Evolutionary conservation across 2,329 filamentous ascomycete genomes (phyloP).

Genomic region (Phialemonium atrogriseum): DNA sequence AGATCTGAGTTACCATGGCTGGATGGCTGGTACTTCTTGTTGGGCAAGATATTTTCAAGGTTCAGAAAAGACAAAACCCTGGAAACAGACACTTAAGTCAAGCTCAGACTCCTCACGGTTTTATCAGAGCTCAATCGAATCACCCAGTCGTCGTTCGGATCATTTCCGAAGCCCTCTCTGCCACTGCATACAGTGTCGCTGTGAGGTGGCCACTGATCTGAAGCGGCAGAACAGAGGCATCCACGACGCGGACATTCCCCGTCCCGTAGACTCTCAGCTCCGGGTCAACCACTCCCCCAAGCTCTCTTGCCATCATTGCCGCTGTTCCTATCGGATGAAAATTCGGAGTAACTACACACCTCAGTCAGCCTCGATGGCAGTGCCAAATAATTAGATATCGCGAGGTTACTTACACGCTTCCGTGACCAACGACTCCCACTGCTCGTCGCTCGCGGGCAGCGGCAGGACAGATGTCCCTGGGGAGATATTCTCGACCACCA

Average conservation of each 20-base stretch:
- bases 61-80: no score
- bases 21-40: no score
- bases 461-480: no score
- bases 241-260: constrained; percentile 30
- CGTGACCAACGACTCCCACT: neutral
- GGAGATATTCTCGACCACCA: no score
- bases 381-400: neutral
- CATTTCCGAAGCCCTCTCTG: constrained; percentile 25
- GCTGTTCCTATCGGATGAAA: constrained; percentile 24
- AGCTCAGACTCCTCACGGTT: no score
- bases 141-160: no score
- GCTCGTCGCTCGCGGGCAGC: neutral
- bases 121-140: no score
- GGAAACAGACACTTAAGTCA: no score
- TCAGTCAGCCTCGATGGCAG: constrained; percentile 35
- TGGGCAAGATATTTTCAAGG: no score
- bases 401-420: neutral
- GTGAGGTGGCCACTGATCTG: constrained; percentile 28
- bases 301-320: constrained; percentile 29
- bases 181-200: constrained; percentile 37
- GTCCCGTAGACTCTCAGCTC: constrained; percentile 31
- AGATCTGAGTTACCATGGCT: no score
- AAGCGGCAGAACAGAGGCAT: constrained; percentile 31
- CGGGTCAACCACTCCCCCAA: constrained; percentile 32
- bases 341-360: constrained; percentile 34